These are phyloP conservation scores for Prosopis cineraria DNA, from an alignment of 306 rosid species.

Conservation along the genomic window DNA sequence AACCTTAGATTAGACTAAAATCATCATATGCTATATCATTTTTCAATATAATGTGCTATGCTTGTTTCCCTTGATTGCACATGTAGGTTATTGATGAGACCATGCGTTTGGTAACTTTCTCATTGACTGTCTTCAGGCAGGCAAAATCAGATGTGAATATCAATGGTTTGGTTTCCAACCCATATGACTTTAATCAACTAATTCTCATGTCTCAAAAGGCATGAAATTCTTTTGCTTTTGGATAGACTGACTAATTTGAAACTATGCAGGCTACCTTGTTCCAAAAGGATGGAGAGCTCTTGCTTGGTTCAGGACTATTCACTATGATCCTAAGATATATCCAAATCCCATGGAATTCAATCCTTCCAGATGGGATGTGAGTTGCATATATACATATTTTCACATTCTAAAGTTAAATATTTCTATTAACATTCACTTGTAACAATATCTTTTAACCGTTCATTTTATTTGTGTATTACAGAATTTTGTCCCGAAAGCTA, in stretches of 20 bases:
- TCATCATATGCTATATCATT: background rate
- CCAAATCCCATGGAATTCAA: slow-evolving; percentile 63
- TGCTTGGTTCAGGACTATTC: slow-evolving; percentile 74
- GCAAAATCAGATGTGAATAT: slow-evolving; percentile 59
- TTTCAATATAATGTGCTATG: background rate
- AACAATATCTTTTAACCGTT: background rate
- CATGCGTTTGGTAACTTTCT: slow-evolving; percentile 61
- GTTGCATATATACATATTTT: background rate
- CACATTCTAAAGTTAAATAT: background rate
- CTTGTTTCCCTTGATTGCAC: background rate
- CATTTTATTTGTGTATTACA: background rate
- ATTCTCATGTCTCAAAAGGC: background rate
- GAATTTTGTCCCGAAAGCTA: background rate
- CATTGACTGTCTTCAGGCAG: slow-evolving; percentile 56
- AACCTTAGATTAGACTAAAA: background rate
- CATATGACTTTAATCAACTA: background rate
- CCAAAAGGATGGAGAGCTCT: slow-evolving; percentile 82
- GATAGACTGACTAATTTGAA: background rate
- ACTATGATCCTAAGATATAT: slow-evolving; percentile 61
- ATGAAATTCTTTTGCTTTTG: background rate
- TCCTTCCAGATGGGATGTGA: slow-evolving; percentile 77
- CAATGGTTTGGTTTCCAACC: slow-evolving; percentile 41
- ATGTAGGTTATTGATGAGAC: slow-evolving; percentile 80
- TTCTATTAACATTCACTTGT: background rate
- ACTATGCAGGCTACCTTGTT: slow-evolving; percentile 55